Base-by-base conservation (phyloP, 75 land plant species). In the Pinus tabuliformis region DNA sequence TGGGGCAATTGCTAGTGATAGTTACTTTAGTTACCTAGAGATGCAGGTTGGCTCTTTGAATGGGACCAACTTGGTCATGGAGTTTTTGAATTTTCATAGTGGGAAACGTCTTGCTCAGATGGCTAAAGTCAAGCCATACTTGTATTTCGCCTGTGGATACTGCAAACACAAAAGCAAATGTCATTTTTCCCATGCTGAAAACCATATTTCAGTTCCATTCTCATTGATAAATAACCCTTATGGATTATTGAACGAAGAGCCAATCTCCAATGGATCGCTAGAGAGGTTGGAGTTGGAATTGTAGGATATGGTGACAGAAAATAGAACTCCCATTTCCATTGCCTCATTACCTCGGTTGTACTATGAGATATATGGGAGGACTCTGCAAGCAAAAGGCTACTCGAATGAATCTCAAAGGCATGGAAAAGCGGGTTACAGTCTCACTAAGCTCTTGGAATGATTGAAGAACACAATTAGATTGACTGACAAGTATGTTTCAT, bases 361-460 rank as follows among this genome's bases (percentile, higher is more conserved):
- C 75, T 86, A 82, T 71, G 99, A 97, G 62, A 83, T 72, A 39
- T 97, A 89, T 78, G 98, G 98, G 3, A 90, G 78, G 64, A 81
- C 74, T 63, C 85, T 97, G 57, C 98, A 94, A 61, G 95, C 98
- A 6, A 98, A 94, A 30, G 99, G 99, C 16, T 97, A 97, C 60
- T 87, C 94, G 21, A 94, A 98, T 42, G 99, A 97, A 78, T 92
- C 95, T 82, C 99, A 97, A 78, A 85, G 99, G 14, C 98, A 97
- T 84, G 99, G 99, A 2, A 94, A 94, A 70, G 89, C 98, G 58
- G 99, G 99, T 13, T 92, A 80, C 78, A 92, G 98, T 75, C 83
- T 97, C 75, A 94, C 99, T 5, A 94, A 89, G 82, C 89, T 97
- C 49, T 91, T 97, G 30, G 89, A 89, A 54, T 83, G 90, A 13